phyloP scores from a whole-genome alignment of 257 asterid species.

The Coffea canephora region DNA sequence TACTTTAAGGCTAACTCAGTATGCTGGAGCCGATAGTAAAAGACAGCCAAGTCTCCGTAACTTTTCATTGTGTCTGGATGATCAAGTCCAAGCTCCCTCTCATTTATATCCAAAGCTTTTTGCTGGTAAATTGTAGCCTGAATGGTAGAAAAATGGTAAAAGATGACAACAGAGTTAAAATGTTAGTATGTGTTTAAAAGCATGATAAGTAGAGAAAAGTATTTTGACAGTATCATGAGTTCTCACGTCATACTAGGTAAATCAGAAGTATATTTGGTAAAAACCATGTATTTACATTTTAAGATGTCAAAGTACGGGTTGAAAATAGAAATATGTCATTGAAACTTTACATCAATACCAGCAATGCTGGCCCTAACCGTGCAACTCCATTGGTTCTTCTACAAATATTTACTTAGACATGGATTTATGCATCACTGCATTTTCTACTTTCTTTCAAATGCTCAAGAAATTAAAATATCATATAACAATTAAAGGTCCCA shows the following conservation, averaged over 20 bases:
- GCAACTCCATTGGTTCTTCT: background rate
- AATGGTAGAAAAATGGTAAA: conserved; percentile 5
- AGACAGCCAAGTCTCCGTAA: conserved; percentile 80
- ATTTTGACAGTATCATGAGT: background rate
- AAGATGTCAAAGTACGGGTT: background rate
- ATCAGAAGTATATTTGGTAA: background rate
- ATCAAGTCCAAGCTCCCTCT: conserved; percentile 82
- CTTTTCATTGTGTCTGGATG: conserved; percentile 94
- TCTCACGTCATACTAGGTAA: background rate
- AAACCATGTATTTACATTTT: background rate
- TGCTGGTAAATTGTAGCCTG: conserved; percentile 87
- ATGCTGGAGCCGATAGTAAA: conserved; percentile 78
- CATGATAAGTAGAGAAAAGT: background rate
- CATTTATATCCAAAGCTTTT: conserved; percentile 80
- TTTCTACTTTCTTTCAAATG: background rate
- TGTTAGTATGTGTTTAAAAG: conserved; percentile 17
- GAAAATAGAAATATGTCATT: background rate
- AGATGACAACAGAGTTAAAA: conserved; percentile 11
- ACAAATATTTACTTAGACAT: background rate
- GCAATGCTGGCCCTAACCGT: background rate
- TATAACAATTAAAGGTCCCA: background rate
- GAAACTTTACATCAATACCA: background rate
- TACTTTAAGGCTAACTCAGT: conserved; percentile 67
- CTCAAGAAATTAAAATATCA: background rate
- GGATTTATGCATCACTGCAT: background rate